Conservation (phyloP, 352 stramenopile species). For the Phytophthora crassamura region DNA sequence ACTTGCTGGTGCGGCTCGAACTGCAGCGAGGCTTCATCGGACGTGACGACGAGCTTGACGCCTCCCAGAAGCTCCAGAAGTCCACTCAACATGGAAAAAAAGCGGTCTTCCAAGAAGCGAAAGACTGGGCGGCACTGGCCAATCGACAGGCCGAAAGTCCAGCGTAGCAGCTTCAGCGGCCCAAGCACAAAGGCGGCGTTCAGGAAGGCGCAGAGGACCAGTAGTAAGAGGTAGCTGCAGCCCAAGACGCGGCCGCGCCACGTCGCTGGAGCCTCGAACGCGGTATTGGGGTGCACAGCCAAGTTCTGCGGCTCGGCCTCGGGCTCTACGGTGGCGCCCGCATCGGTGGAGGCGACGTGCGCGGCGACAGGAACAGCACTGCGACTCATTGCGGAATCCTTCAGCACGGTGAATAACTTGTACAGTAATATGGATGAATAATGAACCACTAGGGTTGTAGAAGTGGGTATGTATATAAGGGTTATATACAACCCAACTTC, state of each 20-base stretch:
- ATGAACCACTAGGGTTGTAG: too few species aligned
- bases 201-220: constrained; percentile 61
- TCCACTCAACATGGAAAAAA: constrained; percentile 68
- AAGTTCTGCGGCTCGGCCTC: constrained; percentile 32
- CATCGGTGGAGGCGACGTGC: neutral
- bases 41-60: constrained; percentile 69
- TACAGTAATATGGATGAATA: too few species aligned
- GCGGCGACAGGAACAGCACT: neutral
- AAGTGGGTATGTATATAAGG: too few species aligned
- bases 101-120: constrained; percentile 52
- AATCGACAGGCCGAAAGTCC: constrained; percentile 29
- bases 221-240: constrained; percentile 51
- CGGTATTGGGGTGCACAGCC: constrained; percentile 52
- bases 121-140: constrained; percentile 39
- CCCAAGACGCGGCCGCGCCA: constrained; percentile 52
- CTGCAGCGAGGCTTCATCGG: constrained; percentile 44
- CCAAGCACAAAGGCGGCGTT: constrained; percentile 71
- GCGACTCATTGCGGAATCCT: constrained; percentile 16
- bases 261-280: constrained; percentile 54
- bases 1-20: constrained; percentile 57
- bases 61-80: constrained; percentile 62
- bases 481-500: too few species aligned
- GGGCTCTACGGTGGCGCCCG: constrained; percentile 21
- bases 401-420: neutral
- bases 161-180: constrained; percentile 55